Base-by-base conservation (phyloP, 345 rosid genomes). In the Excoecaria agallocha region DNA sequence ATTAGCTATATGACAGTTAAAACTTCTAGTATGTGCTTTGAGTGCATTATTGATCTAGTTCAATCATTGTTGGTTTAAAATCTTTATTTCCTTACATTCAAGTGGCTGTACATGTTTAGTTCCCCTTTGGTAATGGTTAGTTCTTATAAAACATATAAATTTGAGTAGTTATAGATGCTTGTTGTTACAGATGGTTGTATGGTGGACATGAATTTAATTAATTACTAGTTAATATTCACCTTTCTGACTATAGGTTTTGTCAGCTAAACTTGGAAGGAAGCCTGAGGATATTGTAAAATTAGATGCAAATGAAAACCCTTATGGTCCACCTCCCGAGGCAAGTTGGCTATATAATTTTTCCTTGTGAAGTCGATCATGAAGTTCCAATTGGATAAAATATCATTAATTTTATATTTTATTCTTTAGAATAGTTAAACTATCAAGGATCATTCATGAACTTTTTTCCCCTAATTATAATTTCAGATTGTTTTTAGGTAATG, bases 281-380 rank as follows among this genome's bases (percentile, higher is more conserved):
- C 97, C 98, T 50, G 99, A 93, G 80, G 98, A 95, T 81, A 95
- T 93, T 65, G 84, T 95, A 73, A 95, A 95, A 75, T 81, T 95
- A 80, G 99, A 95, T 88, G 99, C 99, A 12, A 95, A 95, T 84
- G 99, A 95, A 85, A 93, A 93, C 76, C 99, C 99, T 6, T 93
- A 95, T 79, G 98, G 99, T 76, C 99, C 98, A 69, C 99, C 99
- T 80, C 97, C 99, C 2, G 98, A 93, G 96, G 98, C 89, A 89
- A 87, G 93, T 82, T 35, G 48, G 5, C 30, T 30, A 35, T 30
- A 35, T 68, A 50, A 55, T 59, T 66, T n/a, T 45, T 35, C 68
- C 49, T 19, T 46, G 35, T 59, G 3, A 39, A 7, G 24, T 48
- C 69, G 48, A 46, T 2, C 17, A 20, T 2, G 25, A 46, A 46